These are phyloP conservation scores for Jackrogersella minutella DNA, from an alignment of 495 filamentous ascomycete genomes.

Conservation along the genomic window DNA sequence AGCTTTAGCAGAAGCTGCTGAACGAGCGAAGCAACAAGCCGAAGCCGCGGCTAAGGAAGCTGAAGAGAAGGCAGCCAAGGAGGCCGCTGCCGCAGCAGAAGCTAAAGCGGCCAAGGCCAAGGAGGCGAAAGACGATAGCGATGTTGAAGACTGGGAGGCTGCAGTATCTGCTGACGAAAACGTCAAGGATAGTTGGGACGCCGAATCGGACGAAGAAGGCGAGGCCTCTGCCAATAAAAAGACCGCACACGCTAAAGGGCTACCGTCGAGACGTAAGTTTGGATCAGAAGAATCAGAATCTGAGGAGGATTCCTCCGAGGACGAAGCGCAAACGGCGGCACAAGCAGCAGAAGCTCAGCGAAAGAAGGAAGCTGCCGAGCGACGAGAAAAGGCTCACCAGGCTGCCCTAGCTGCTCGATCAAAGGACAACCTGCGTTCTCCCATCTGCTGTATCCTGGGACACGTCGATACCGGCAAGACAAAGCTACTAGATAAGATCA, in stretches of 20 bases:
- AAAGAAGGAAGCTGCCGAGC: slow-evolving; percentile 90
- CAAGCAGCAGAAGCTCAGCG: slow-evolving; percentile 72
- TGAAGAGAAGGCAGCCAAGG: slow-evolving; percentile 62
- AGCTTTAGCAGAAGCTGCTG: slow-evolving; percentile 74
- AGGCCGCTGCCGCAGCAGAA: slow-evolving; percentile 62
- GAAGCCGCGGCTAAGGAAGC: slow-evolving; percentile 70
- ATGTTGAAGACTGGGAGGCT: slow-evolving; percentile 84
- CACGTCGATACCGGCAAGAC: slow-evolving; percentile 99
- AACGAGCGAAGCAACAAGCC: slow-evolving; percentile 68
- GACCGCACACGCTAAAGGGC: neutral
- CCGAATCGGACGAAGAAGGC: slow-evolving; percentile 79
- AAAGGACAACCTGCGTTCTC: slow-evolving; percentile 92
- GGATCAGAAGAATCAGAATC: slow-evolving; percentile 46
- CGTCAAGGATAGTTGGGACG: slow-evolving; percentile 96
- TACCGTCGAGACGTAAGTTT: slow-evolving; percentile 55
- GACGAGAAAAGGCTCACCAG: slow-evolving; percentile 86
- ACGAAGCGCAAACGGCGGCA: slow-evolving; percentile 74
- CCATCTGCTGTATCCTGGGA: slow-evolving; percentile 99
- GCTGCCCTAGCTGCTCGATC: slow-evolving; percentile 91
- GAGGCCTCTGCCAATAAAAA: slow-evolving; percentile 39
- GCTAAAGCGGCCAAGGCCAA: slow-evolving; percentile 61
- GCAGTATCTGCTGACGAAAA: slow-evolving; percentile 78
- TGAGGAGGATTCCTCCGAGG: slow-evolving; percentile 66
- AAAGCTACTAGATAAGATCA: slow-evolving; percentile 97
- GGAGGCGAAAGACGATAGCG: slow-evolving; percentile 62